Conservation (phyloP, 306 rosid genomes). For the Cajanus cajan region DNA sequence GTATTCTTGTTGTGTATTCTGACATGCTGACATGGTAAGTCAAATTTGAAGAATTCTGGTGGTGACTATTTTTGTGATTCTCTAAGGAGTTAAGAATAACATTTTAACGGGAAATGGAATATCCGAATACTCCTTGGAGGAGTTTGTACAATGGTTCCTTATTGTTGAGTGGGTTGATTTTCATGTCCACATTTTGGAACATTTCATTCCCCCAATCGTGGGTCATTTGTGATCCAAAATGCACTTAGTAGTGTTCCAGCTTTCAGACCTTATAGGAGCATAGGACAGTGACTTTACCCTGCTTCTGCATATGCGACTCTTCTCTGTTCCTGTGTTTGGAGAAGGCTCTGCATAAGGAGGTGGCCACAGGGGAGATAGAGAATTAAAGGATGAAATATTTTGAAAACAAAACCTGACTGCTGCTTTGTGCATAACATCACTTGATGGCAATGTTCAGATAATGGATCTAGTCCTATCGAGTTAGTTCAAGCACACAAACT, state of each 20-base stretch:
- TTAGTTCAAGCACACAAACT: not conserved
- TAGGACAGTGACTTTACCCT: not conserved
- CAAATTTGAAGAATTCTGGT: not conserved
- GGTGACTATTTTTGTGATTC: not conserved
- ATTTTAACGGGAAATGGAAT: not conserved
- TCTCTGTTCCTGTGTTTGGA: not conserved
- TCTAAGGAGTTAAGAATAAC: slow-evolving; percentile 3
- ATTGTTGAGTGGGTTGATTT: slow-evolving; percentile 18
- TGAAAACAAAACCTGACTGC: not conserved
- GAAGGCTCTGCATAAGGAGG: not conserved
- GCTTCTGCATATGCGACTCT: not conserved
- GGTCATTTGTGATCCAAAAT: not conserved
- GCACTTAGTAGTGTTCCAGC: not conserved
- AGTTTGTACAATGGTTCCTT: not conserved
- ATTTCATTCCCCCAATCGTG: not conserved
- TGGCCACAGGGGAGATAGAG: not conserved
- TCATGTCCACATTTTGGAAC: not conserved
- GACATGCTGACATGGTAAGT: not conserved
- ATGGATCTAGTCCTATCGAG: not conserved
- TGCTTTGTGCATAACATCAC: not conserved
- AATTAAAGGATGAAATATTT: not conserved
- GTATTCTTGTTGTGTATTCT: not conserved
- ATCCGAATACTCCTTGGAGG: slow-evolving; percentile 3
- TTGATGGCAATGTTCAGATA: not conserved
- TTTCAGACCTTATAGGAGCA: not conserved